Conservation (phyloP, 169 alveolate genomes). For the Pseudocohnilembus persalinus region DNA sequence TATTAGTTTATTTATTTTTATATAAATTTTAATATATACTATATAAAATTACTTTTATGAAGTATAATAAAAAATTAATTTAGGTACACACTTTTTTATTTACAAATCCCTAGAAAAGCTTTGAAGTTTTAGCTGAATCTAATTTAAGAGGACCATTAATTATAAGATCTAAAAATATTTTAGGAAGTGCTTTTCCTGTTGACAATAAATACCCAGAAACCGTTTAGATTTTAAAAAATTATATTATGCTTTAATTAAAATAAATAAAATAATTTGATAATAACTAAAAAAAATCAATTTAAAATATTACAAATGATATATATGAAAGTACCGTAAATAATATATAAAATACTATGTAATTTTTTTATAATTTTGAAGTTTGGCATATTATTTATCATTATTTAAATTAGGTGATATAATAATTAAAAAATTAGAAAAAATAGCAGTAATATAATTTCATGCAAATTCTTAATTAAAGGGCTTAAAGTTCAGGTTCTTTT, state of each 20-base stretch:
- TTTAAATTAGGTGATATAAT: background rate
- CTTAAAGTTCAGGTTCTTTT: conserved; percentile 12
- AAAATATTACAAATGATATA: background rate
- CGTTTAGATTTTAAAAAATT: conserved; percentile 34
- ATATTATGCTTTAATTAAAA: conserved; percentile 30
- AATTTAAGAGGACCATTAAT: conserved; percentile 62
- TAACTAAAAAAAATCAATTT: conserved; percentile 13
- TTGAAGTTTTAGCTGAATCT: conserved; percentile 61
- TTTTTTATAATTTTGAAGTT: background rate
- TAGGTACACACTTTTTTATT: conserved; percentile 61
- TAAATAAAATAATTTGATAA: conserved; percentile 18
- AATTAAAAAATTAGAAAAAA: background rate
- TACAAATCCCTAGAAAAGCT: conserved; percentile 53
- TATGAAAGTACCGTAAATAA: background rate
- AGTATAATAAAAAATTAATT: too few relatives aligned
- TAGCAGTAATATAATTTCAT: conserved; percentile 2
- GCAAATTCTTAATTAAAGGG: conserved; percentile 1
- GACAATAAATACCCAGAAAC: conserved; percentile 51
- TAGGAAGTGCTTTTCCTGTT: conserved; percentile 49
- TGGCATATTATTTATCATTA: background rate
- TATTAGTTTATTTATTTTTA: too few relatives aligned
- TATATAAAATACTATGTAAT: background rate
- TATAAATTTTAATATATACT: too few relatives aligned
- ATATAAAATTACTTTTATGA: too few relatives aligned
- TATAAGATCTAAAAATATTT: conserved; percentile 39